phyloP scores from a whole-genome alignment of 1,284 basidiomycete genomes.

The Xerocomus minutiporus region DNA sequence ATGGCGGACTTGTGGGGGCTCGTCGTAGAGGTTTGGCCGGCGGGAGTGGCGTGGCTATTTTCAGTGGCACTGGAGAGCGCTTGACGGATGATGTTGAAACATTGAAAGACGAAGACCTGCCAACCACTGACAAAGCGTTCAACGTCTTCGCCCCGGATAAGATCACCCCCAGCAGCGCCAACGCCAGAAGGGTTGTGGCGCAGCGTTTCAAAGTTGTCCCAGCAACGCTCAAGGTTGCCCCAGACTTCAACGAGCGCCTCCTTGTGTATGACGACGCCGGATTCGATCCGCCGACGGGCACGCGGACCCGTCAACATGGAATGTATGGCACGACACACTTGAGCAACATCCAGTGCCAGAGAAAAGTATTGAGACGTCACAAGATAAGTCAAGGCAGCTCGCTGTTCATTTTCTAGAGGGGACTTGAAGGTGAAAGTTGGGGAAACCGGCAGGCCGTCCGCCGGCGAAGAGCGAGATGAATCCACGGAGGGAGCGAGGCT shows the following conservation, averaged over 20 bases:
- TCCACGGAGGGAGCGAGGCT: constrained; percentile 20
- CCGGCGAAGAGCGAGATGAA: constrained; percentile 26
- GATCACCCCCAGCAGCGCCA: constrained; percentile 35
- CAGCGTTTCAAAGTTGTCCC: constrained; percentile 74
- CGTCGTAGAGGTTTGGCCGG: constrained; percentile 34
- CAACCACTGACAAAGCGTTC: constrained; percentile 55
- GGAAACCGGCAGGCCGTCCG: constrained; percentile 27
- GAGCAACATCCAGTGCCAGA: constrained; percentile 65
- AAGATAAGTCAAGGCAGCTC: constrained; percentile 28
- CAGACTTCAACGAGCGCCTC: constrained; percentile 67
- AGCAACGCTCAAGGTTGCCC: constrained; percentile 74
- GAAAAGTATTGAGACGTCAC: constrained; percentile 41
- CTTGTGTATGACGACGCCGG: constrained; percentile 51
- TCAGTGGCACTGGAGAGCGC: constrained; percentile 15
- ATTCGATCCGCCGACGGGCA: constrained; percentile 54
- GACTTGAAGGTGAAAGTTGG: constrained; percentile 34
- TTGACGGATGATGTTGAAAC: constrained; percentile 42
- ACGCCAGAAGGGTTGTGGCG: constrained; percentile 36
- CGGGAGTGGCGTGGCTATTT: not conserved
- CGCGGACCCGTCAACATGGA: constrained; percentile 67
- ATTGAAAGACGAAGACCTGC: constrained; percentile 50
- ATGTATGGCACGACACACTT: constrained; percentile 73
- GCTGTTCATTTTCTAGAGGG: constrained; percentile 32
- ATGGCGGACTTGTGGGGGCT: constrained; percentile 44
- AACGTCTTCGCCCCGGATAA: constrained; percentile 51